Conservation (phyloP, 169 alveolate genomes). For the Theileria parva region DNA sequence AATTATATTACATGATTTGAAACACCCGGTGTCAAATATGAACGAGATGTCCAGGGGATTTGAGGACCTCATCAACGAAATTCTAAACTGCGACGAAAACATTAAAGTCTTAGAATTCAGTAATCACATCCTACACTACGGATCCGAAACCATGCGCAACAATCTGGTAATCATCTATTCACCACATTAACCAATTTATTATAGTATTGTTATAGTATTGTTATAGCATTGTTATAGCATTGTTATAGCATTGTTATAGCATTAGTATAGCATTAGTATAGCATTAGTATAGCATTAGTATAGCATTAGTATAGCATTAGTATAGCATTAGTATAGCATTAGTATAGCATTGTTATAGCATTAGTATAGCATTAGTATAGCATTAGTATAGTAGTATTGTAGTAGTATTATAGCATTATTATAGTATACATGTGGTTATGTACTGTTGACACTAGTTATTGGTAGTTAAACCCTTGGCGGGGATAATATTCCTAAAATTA, state of each 20-base stretch:
- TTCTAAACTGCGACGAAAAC: slow-evolving; percentile 13
- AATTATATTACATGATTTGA: slow-evolving; percentile 75
- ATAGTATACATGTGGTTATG: not conserved
- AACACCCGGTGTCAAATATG: slow-evolving; percentile 73
- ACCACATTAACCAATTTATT: too few species aligned
- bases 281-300: too few species aligned
- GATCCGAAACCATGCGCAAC: slow-evolving; percentile 16
- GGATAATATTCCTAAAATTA: slow-evolving; percentile 52
- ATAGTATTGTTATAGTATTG: too few species aligned
- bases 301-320: too few species aligned
- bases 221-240: too few species aligned
- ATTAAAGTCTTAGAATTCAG: slow-evolving; percentile 40
- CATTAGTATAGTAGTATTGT: too few species aligned
- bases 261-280: too few species aligned
- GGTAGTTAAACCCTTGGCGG: not conserved
- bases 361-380: too few species aligned
- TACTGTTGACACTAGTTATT: not conserved
- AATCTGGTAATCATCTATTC: slow-evolving; percentile 47
- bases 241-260: too few species aligned
- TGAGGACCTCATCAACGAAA: slow-evolving; percentile 55
- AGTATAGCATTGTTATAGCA: too few species aligned
- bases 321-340: too few species aligned
- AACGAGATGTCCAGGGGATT: slow-evolving; percentile 47
- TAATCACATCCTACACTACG: slow-evolving; percentile 33
- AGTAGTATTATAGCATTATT: too few species aligned